Percentiles rank a stretch among this genome's conserved stretches.
Evolutionary conservation across 23 red algal genomes (phyloP).

Genomic region (Gracilariopsis chorda): DNA sequence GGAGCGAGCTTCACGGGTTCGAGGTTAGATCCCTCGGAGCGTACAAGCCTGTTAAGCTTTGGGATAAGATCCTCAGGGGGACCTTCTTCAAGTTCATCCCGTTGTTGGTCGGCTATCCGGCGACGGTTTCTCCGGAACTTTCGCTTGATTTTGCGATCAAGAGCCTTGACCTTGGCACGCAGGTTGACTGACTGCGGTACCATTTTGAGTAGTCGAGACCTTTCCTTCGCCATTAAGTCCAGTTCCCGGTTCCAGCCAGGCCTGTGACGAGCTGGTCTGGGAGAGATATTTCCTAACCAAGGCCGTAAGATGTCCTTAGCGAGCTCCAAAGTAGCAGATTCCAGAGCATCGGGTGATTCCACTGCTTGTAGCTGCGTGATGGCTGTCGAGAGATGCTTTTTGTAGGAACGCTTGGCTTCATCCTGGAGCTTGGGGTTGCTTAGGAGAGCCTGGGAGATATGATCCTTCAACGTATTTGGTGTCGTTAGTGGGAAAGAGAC

Average conservation of each 20-base stretch:
- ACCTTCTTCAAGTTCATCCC: not conserved
- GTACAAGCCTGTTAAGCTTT: not conserved
- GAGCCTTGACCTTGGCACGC: not conserved
- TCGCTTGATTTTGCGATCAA: not conserved
- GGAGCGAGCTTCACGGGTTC: not conserved
- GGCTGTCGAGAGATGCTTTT: not conserved
- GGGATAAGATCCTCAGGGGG: not conserved
- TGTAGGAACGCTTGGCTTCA: not conserved
- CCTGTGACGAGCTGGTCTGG: not conserved
- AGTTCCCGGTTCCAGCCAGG: not conserved
- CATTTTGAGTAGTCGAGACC: not conserved
- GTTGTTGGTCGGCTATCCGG: not conserved
- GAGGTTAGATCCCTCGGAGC: not conserved
- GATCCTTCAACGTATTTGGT: not conserved
- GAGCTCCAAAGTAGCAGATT: not conserved
- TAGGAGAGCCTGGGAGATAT: not conserved
- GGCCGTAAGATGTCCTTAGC: not conserved
- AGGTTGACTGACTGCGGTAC: not conserved
- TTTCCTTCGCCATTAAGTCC: constrained; percentile 3
- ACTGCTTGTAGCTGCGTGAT: not conserved
- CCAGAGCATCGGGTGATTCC: not conserved
- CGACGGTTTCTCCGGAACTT: not conserved
- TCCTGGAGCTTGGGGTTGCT: not conserved
- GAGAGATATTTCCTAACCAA: not conserved
- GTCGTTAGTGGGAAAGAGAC: not conserved